These are phyloP conservation scores for Leptographium flavum DNA, from an alignment of 2,329 filamentous ascomycete species.

Conservation along the genomic window DNA sequence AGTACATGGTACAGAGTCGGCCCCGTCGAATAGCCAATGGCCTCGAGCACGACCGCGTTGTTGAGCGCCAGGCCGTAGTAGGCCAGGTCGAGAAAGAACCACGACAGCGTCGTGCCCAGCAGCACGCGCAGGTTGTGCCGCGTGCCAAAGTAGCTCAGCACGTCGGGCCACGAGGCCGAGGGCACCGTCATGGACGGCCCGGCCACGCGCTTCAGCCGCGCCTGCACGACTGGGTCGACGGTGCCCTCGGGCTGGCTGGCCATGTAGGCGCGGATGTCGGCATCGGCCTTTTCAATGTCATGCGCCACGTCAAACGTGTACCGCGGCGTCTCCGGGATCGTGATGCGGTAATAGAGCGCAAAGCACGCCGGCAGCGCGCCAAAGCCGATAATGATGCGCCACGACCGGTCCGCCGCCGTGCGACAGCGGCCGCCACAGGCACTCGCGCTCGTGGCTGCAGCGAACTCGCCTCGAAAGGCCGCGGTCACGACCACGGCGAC, in stretches of 20 bases:
- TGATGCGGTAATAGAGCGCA: constrained; percentile 74
- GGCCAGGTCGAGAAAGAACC: constrained; percentile 65
- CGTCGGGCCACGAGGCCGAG: constrained; percentile 55
- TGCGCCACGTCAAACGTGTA: constrained; percentile 55
- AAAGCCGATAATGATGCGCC: constrained; percentile 69
- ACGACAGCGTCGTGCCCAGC: constrained; percentile 62
- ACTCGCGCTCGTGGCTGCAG: constrained; percentile 23
- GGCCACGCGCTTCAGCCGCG: constrained; percentile 37
- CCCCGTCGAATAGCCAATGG: constrained; percentile 57
- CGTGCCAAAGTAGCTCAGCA: constrained; percentile 50
- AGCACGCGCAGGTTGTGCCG: constrained; percentile 59
- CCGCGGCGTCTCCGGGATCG: constrained; percentile 71
- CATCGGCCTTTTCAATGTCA: constrained; percentile 61
- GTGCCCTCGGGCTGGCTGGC: constrained; percentile 31
- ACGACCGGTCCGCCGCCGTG: constrained; percentile 62
- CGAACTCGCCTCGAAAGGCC: constrained; percentile 43
- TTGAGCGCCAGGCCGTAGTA: constrained; percentile 65
- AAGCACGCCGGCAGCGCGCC: constrained; percentile 65
- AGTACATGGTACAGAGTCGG: constrained; percentile 52
- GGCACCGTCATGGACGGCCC: constrained; percentile 30
- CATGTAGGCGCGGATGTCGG: constrained; percentile 51
- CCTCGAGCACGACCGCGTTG: constrained; percentile 53
- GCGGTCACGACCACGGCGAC: constrained; percentile 55
- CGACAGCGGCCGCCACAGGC: constrained; percentile 49
- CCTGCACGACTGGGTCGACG: constrained; percentile 31